phyloP scores from a whole-genome alignment of 2,329 filamentous ascomycete species.

The Colletotrichum plurivorum region DNA sequence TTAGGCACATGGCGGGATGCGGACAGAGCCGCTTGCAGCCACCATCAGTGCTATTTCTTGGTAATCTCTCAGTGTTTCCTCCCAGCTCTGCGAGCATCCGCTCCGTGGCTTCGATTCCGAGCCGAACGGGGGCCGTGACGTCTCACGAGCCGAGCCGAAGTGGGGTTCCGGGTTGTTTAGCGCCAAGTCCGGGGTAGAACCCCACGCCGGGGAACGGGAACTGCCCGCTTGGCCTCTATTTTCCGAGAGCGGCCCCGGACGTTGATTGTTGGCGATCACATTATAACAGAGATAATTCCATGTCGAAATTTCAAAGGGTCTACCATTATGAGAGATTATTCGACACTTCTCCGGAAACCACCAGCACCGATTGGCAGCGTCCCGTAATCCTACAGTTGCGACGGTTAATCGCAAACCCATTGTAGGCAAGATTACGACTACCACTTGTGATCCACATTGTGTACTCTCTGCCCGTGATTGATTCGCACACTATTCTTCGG shows the following conservation, averaged over 20 bases:
- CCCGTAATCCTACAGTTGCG: constrained; percentile 15
- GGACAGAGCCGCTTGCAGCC: too few species aligned
- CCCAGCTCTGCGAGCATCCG: neutral
- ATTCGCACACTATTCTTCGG: neutral
- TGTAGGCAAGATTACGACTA: neutral
- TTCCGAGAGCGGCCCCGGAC: neutral
- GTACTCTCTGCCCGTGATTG: neutral
- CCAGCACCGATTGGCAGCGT: neutral
- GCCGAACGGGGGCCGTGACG: neutral
- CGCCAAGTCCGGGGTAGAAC: constrained; percentile 17
- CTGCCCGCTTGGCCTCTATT: constrained; percentile 3
- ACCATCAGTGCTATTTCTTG: neutral
- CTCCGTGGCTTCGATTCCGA: constrained; percentile 1
- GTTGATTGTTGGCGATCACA: neutral
- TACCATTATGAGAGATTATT: neutral
- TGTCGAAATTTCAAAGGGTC: too few species aligned
- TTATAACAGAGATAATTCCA: too few species aligned
- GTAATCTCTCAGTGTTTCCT: neutral
- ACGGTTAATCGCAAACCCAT: constrained; percentile 31
- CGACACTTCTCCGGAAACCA: neutral
- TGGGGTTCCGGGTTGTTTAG: neutral
- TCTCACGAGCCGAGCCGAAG: constrained; percentile 22
- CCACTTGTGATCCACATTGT: neutral
- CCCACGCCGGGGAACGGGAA: constrained; percentile 27
- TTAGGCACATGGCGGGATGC: too few species aligned